Evolutionary conservation across 495 filamentous ascomycete species (phyloP), one percentile per base, ranked within the genome.

Genomic region (Thozetella sp.): DNA sequence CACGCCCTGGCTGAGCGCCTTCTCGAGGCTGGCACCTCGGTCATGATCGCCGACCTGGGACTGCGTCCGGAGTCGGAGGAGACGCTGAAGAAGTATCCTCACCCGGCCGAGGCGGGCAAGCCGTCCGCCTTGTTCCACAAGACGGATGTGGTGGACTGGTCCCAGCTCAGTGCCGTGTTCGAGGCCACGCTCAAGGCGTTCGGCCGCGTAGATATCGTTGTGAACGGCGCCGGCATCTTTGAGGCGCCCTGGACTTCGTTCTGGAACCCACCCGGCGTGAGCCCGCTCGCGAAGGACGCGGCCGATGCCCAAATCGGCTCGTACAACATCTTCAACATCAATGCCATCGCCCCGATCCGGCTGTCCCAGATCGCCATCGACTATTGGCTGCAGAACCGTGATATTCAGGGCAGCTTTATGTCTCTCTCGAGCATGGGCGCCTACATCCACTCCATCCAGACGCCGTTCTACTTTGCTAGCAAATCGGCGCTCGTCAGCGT

Each of bases 181-280:
- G 71, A 80, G 20, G 74, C 78, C 1, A 82, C 81, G 0, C 74
- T 79, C 53, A 67, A 68, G 57, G 78, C 82, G 46, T 88, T 90
- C 58, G 83, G 82, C 6, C 77, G 79, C 25, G 66, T 85, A 9
- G 87, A 90, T 61, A 83, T 91, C 55, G 85, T 90, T 46, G 87
- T 85, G 63, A 86, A 87, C 2, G 88, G 88, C 12, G 88, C 88
- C 19, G 88, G 88, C 6, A 70, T 90, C 55, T 90, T 79, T 68
- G 88, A 91, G 65, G 87, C 86, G 71, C 76, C 81, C 62, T 90
- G 83, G 78, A 84, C 75, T 59, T 86, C 84, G 61, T 91, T 90
- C 78, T 90, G 86, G 87, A 77, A 81, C 25, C 87, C 87, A 3
- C 88, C 88, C 4, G 84, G 82, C 53, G 77, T 72, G 54, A 86